Percentiles rank a stretch among this genome's conserved stretches.
Conservation (phyloP, 2,329 filamentous ascomycete genomes). For the Nannizzia gypsea region DNA sequence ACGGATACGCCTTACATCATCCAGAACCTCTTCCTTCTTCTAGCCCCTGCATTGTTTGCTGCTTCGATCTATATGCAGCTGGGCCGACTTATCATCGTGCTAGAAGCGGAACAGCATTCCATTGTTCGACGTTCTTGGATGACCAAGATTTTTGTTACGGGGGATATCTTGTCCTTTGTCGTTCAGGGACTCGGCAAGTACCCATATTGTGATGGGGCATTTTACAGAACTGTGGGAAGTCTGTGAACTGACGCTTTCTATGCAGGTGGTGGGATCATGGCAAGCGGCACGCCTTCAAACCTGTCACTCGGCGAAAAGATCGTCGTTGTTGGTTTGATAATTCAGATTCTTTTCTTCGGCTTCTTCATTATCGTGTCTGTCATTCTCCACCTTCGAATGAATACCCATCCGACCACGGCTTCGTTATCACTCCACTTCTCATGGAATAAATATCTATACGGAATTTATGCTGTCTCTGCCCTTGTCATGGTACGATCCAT, state of each 20-base stretch:
- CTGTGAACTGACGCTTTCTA: neutral
- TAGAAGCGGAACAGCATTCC: slow-evolving; percentile 16
- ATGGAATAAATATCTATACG: slow-evolving; percentile 27
- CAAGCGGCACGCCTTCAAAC: slow-evolving; percentile 12
- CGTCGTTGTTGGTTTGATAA: slow-evolving; percentile 44
- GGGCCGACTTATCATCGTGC: slow-evolving; percentile 18
- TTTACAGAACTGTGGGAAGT: no score
- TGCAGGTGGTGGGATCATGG: slow-evolving; percentile 23
- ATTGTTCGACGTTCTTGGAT: slow-evolving; percentile 18
- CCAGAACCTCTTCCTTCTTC: slow-evolving; percentile 22
- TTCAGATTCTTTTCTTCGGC: slow-evolving; percentile 48
- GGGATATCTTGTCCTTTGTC: slow-evolving; percentile 22
- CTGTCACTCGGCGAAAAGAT: slow-evolving; percentile 24
- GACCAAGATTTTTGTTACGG: slow-evolving; percentile 23
- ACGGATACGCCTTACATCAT: slow-evolving; percentile 20
- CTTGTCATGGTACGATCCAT: slow-evolving; percentile 25
- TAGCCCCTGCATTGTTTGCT: slow-evolving; percentile 23
- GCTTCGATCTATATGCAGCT: slow-evolving; percentile 24
- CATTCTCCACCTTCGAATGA: slow-evolving; percentile 41
- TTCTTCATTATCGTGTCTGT: slow-evolving; percentile 42
- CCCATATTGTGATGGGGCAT: neutral
- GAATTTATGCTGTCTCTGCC: slow-evolving; percentile 19
- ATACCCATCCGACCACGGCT: slow-evolving; percentile 19
- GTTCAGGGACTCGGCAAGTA: slow-evolving; percentile 20
- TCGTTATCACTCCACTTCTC: slow-evolving; percentile 6